phyloP scores from a whole-genome alignment of 208 protist genomes.

The Leishmania tropica region DNA sequence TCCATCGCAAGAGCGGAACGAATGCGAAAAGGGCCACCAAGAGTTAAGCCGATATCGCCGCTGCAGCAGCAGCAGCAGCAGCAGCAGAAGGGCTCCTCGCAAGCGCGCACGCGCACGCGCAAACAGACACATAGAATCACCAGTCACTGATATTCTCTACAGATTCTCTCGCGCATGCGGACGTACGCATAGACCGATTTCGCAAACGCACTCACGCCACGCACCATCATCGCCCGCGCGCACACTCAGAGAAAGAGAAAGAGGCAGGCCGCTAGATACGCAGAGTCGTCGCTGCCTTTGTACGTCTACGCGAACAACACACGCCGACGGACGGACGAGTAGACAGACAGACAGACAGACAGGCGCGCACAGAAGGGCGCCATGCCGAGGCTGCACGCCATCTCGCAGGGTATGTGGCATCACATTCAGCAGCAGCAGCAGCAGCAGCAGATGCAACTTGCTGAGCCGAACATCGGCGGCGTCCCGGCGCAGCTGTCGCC shows the following conservation, averaged over 20 bases:
- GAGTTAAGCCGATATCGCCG: too few relatives aligned
- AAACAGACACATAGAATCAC: not conserved
- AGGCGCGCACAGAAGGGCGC: not conserved
- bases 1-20: too few relatives aligned
- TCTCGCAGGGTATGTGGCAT: not conserved
- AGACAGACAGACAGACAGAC: not conserved
- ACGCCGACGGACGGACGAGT: not conserved
- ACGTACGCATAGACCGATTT: not conserved
- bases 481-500: not conserved
- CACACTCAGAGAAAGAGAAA: not conserved
- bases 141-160: not conserved
- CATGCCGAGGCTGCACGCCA: conserved; percentile 8
- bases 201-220: not conserved
- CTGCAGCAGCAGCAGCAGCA: not conserved
- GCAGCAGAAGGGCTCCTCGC: not conserved
- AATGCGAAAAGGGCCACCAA: too few relatives aligned
- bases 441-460: not conserved
- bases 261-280: not conserved
- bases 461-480: not conserved
- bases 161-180: not conserved
- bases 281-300: not conserved
- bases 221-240: not conserved
- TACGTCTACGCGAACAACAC: not conserved
- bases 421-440: not conserved
- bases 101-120: too few relatives aligned